Conservation (phyloP, 1,284 basidiomycete genomes). For the Thecaphora thlaspeos region DNA sequence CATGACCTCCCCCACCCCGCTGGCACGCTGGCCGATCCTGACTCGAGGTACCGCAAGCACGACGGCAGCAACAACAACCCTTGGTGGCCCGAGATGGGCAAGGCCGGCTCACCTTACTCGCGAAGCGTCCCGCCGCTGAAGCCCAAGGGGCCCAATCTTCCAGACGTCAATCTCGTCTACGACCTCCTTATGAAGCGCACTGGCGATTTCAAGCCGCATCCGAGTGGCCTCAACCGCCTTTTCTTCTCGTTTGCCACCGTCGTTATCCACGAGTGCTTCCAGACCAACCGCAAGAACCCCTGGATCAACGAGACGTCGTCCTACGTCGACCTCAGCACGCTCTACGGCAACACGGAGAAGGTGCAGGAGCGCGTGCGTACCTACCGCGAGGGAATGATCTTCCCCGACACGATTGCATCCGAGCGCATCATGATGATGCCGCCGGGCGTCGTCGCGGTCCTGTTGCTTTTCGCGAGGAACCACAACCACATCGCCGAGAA, state of each 20-base stretch:
- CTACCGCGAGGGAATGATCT: slow-evolving; percentile 60
- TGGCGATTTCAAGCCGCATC: slow-evolving; percentile 10
- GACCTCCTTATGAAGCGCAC: slow-evolving; percentile 9
- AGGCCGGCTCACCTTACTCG: slow-evolving; percentile 72
- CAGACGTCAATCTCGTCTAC: slow-evolving; percentile 19
- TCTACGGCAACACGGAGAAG: slow-evolving; percentile 68
- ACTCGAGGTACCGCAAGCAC: slow-evolving; percentile 25
- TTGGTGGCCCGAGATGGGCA: slow-evolving; percentile 69
- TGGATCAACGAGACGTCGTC: slow-evolving; percentile 68
- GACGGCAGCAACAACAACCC: slow-evolving; percentile 66
- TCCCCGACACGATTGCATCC: slow-evolving; percentile 74
- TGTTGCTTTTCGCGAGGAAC: slow-evolving; percentile 65
- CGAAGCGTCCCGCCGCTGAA: slow-evolving; percentile 68
- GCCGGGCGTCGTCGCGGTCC: slow-evolving; percentile 68
- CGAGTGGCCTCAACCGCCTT: slow-evolving; percentile 16
- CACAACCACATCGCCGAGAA: slow-evolving; percentile 76
- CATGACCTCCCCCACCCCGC: slow-evolving; percentile 72
- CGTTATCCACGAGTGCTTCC: slow-evolving; percentile 32
- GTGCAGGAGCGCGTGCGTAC: slow-evolving; percentile 65
- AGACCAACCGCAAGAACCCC: slow-evolving; percentile 13
- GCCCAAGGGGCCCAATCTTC: slow-evolving; percentile 12
- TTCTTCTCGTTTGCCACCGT: slow-evolving; percentile 22
- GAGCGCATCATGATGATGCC: slow-evolving; percentile 70
- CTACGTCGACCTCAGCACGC: slow-evolving; percentile 72
- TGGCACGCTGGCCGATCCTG: slow-evolving; percentile 64